These are phyloP conservation scores for Blastobotrys capitulatus DNA, from an alignment of 1,139 yeast genomes.

Conservation along the genomic window DNA sequence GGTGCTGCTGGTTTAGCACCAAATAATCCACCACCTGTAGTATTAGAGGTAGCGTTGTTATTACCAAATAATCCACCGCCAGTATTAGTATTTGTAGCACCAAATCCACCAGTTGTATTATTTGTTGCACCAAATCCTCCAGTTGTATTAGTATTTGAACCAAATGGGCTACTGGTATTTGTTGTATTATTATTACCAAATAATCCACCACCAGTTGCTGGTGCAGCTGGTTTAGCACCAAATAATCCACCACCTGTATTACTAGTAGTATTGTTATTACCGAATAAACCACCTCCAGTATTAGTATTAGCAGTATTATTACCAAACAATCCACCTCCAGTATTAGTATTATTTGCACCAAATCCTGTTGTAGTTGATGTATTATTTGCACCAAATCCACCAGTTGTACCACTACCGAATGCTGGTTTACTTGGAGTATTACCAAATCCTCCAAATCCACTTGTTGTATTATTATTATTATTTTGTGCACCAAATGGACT, in stretches of 20 bases:
- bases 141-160: conserved; percentile 10
- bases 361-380: conserved; percentile 17
- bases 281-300: neutral
- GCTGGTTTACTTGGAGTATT: neutral
- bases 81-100: conserved; percentile 8
- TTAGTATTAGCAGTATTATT: neutral
- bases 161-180: conserved; percentile 19
- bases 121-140: conserved; percentile 3
- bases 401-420: neutral
- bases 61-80: conserved; percentile 16
- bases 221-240: conserved; percentile 1
- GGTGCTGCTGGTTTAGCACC: conserved; percentile 15
- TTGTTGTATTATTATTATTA: neutral
- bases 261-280: conserved; percentile 11
- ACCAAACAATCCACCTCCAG: conserved; percentile 24
- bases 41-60: conserved; percentile 23
- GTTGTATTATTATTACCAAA: conserved; percentile 9
- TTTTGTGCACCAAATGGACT: neutral
- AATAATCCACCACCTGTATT: conserved; percentile 24
- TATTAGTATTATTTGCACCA: conserved; percentile 16
- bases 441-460: conserved; percentile 6
- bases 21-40: conserved; percentile 9
- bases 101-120: neutral
- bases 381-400: conserved; percentile 4
- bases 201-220: conserved; percentile 1